Base-by-base conservation (phyloP, 129 eudicot species). In the Escallonia herrerae region DNA sequence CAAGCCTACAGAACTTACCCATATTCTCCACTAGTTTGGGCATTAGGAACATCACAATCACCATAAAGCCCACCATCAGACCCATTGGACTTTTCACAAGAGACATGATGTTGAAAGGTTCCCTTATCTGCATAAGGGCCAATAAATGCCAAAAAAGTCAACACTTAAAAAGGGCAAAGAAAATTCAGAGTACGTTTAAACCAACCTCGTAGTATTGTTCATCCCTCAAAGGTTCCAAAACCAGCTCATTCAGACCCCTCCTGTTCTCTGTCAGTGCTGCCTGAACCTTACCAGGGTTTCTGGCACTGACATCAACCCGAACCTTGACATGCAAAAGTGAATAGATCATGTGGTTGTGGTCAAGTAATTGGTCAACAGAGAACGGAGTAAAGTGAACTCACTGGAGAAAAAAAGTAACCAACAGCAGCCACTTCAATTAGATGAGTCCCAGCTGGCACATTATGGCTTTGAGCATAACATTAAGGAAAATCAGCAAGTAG, bases 401-500 rank as follows among this genome's bases (percentile, higher is more conserved):
- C 99, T 3, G 99, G 99, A 65, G 99, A 94, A 85, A 89, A 94
- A 74, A 94, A 77, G 75, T 81, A 89, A 71, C 99, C 97, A 39
- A 79, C 72, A 53, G 96, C 90, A 60, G 85, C 86, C 77, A 94
- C 96, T 80, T 89, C 99, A 75, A 94, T 89, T 43, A 94, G 95
- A 78, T 94, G 99, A 64, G 99, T 94, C 58, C 97, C 99, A 8
- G 99, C 96, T 40, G 95, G 93, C 71, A 94, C 99, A 49, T 94
- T 84, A 68, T 89, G 87, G 88, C 99, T 93, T 56, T 70, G 63
- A 63, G 76, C 42, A 70, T 64, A 64, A 55, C n/a, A 78, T 86
- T 81, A 86, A 89, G 86, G 87, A 88, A 79, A 14, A 62, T 65
- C 71, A 44, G 64, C 43, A 69, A 46, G 42, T 7, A 53, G 53